Evolutionary conservation across 2,329 filamentous ascomycete genomes (phyloP), one percentile per base, ranked within the genome.

Genomic region (Magnaporthales sp.): DNA sequence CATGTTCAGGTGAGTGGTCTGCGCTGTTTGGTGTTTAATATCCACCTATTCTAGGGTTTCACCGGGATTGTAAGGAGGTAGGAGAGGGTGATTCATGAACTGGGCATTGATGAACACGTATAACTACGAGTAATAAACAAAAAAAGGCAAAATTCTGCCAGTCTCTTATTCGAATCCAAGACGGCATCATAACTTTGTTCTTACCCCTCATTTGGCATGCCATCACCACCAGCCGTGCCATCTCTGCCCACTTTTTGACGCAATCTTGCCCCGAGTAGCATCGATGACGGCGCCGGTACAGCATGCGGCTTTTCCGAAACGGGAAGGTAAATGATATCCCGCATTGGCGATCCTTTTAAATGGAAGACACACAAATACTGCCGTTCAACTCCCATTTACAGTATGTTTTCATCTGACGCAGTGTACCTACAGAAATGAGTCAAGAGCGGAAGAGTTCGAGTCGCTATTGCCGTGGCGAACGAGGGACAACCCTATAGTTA

Each of bases 231-330:
- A 27, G 22, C 24, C 26, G 24, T 27, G 24, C 56, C 29, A 60
- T 60, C 56, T 60, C 56, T 60, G 56, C 22, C 56, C 11, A 27
- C 24, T 27, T 26, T 15, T 27, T 60, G 56, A 60, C 56, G 56
- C 56, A 60, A 60, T 60, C 24, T 60, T 27, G 56, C 22, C 56
- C 22, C 56, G 8, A 60, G 56, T 60, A 27, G 56, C 56, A 60
- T 60, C 56, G 56, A 60, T 60, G 56, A 60, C 56, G 56, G 56
- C 26, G 56, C 56, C 56, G 56, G 56, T 27, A 60, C 56, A 60
- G 56, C 15, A 26, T 60, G 22, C 56, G 56, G 56, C 24, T 15
- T 60, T 60, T 60, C 56, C 56, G 22, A 15, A 60, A 60, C 8
- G 24, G 24, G 56, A 60, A 60, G 56, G 56, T 60, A 27, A 27